phyloP scores from a whole-genome alignment of 177 flowering plant species.

The Vitis hybrid region DNA sequence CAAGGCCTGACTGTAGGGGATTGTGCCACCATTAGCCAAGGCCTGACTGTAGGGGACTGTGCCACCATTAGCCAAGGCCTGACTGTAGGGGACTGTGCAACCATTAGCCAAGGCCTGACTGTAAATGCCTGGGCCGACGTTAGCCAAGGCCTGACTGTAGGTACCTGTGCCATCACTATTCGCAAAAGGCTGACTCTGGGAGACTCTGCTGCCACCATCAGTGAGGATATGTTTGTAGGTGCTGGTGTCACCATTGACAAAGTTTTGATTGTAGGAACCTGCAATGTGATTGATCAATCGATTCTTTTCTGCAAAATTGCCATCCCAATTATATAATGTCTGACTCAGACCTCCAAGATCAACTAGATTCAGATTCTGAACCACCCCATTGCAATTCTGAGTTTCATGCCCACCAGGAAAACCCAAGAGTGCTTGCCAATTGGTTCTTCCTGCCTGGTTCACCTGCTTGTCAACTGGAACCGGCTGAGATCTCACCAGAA shows the following conservation, averaged over 20 bases:
- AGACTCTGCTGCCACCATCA: not conserved
- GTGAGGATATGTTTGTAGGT: conserved; percentile 4
- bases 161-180: no score
- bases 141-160: not conserved
- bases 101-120: conserved; percentile 1
- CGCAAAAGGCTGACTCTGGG: no score
- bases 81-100: no score
- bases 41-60: no score
- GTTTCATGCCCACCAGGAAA: conserved; percentile 6
- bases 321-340: not conserved
- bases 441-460: conserved; percentile 9
- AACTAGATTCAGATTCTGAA: conserved; percentile 10
- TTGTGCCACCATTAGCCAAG: no score
- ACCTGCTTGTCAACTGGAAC: conserved; percentile 10
- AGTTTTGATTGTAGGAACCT: conserved; percentile 10
- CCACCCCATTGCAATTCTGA: conserved; percentile 1
- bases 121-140: not conserved
- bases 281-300: conserved; percentile 17
- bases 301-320: conserved; percentile 1
- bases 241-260: not conserved
- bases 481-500: conserved; percentile 10
- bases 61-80: no score
- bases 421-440: conserved; percentile 23
- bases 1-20: no score
- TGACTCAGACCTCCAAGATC: conserved; percentile 7